phyloP scores from a whole-genome alignment of 2,329 filamentous ascomycete species.

The Colletotrichum sp. region DNA sequence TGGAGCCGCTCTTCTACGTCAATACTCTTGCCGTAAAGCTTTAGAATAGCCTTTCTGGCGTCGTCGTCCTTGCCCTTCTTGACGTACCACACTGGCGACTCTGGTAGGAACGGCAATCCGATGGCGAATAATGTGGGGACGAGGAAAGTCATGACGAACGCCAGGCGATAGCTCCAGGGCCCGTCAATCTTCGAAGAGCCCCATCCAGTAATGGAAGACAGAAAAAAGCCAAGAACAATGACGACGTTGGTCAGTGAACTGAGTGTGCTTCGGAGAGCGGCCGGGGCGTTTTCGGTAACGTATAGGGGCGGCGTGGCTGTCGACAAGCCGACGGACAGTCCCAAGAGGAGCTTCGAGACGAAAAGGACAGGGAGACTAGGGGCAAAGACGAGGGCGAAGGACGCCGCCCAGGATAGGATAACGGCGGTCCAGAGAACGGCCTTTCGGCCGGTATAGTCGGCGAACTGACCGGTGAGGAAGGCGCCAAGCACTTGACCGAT shows the following conservation, averaged over 20 bases:
- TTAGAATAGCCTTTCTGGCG: conserved; percentile 29
- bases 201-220: conserved; percentile 31
- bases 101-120: conserved; percentile 29
- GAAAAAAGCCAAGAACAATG: conserved; percentile 32
- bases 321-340: conserved; percentile 29
- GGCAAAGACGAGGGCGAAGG: conserved; percentile 31
- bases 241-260: conserved; percentile 34
- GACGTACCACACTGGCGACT: conserved; percentile 33
- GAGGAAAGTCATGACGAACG: conserved; percentile 33
- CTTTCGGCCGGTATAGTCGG: conserved; percentile 26
- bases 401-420: conserved; percentile 26
- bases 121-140: conserved; percentile 28
- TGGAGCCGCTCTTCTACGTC: conserved; percentile 27
- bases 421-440: conserved; percentile 29
- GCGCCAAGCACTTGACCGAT: conserved; percentile 34
- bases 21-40: conserved; percentile 25
- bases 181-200: conserved; percentile 30
- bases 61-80: conserved; percentile 32
- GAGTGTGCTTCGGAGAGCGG: conserved; percentile 28
- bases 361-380: conserved; percentile 30
- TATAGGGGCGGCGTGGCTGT: conserved; percentile 31
- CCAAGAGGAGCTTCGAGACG: conserved; percentile 31
- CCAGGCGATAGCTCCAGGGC: conserved; percentile 30
- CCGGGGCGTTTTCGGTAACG: conserved; percentile 33
- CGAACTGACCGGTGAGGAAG: conserved; percentile 30